phyloP scores from a whole-genome alignment of 306 rosid species.

The Prunus salicina region DNA sequence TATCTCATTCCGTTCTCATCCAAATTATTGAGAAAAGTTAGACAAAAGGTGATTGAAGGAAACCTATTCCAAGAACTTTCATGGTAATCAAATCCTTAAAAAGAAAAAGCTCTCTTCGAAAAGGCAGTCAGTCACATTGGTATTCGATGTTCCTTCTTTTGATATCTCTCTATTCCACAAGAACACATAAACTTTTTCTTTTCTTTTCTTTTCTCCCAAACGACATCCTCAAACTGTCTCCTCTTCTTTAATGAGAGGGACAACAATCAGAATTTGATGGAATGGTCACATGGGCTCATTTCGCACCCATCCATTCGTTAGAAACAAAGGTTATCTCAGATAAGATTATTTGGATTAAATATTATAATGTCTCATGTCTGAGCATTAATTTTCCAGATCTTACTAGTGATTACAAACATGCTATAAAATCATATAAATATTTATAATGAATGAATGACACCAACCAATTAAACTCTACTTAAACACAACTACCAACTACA shows the following conservation, averaged over 20 bases:
- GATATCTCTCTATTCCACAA: background rate
- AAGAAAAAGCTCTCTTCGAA: background rate
- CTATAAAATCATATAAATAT: background rate
- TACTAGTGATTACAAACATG: background rate
- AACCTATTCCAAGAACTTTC: background rate
- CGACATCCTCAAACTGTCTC: background rate
- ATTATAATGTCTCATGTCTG: background rate
- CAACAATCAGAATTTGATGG: background rate
- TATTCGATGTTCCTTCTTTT: background rate
- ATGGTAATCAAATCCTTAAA: background rate
- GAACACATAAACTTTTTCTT: background rate
- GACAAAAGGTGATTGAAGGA: background rate
- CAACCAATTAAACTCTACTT: background rate
- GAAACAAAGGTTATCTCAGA: background rate
- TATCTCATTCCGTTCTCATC: too few relatives aligned
- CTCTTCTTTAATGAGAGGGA: background rate
- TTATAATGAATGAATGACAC: background rate
- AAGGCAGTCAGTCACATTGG: background rate
- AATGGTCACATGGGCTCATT: slow-evolving; percentile 2
- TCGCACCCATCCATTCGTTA: background rate
- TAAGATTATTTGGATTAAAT: background rate
- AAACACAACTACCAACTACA: background rate
- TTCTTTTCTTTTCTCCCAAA: background rate
- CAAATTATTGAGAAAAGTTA: background rate
- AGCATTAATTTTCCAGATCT: background rate